Percentiles rank a stretch among this genome's conserved stretches.
phyloP scores from a whole-genome alignment of 202 grass and related monocot genomes.

The Saccharum hybrid region DNA sequence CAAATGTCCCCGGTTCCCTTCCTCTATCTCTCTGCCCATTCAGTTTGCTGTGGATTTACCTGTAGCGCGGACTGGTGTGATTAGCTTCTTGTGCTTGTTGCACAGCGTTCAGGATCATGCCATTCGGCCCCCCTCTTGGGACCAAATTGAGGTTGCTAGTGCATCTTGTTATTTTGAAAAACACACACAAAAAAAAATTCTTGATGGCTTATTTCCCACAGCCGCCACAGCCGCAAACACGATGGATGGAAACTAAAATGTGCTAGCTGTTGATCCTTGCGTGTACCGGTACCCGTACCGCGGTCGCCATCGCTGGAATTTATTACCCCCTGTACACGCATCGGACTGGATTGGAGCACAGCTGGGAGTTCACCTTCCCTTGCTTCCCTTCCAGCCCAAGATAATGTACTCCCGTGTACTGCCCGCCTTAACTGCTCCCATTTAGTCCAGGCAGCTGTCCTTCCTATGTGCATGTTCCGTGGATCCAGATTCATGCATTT shows the following conservation, averaged over 20 bases:
- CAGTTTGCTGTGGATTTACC: neutral
- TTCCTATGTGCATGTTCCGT: slow-evolving; percentile 32
- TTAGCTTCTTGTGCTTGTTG: neutral
- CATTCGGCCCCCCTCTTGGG: neutral
- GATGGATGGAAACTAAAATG: slow-evolving; percentile 21
- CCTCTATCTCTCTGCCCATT: neutral
- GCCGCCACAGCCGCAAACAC: slow-evolving; percentile 35
- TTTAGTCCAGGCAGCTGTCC: slow-evolving; percentile 22
- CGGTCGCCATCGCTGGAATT: slow-evolving; percentile 40
- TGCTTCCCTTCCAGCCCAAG: slow-evolving; percentile 54
- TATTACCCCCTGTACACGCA: slow-evolving; percentile 43
- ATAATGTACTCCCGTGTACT: slow-evolving; percentile 40
- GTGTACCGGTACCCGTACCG: slow-evolving; percentile 37
- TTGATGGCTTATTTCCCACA: neutral
- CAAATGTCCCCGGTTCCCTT: neutral
- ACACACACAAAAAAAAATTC: neutral
- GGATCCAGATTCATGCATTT: slow-evolving; percentile 36
- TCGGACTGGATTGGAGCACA: slow-evolving; percentile 31
- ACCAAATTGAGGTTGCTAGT: slow-evolving; percentile 20
- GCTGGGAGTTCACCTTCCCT: slow-evolving; percentile 20
- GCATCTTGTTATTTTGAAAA: neutral
- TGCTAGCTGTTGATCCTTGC: slow-evolving; percentile 49
- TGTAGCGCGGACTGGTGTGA: neutral
- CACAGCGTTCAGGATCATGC: neutral
- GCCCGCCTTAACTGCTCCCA: slow-evolving; percentile 34